These are phyloP conservation scores for Hyaloscypha hepaticicola DNA, from an alignment of 495 filamentous ascomycete species.

Conservation along the genomic window DNA sequence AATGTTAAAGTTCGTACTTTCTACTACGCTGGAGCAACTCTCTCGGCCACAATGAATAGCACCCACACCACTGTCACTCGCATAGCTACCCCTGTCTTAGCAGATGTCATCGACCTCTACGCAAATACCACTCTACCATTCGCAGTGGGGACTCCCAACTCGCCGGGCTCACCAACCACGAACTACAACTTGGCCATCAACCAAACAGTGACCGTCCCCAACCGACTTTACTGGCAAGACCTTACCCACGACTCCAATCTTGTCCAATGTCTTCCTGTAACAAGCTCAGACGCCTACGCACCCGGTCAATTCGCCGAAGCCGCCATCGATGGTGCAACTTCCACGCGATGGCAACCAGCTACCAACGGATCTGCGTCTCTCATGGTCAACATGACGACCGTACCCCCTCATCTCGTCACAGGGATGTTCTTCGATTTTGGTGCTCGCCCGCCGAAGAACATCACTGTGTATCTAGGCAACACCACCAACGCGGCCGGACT, in stretches of 20 bases:
- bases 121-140: conserved; percentile 52
- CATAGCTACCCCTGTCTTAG: conserved; percentile 41
- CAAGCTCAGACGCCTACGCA: conserved; percentile 48
- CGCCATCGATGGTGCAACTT: conserved; percentile 66
- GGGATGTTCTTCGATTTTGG: conserved; percentile 70
- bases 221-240: conserved; percentile 46
- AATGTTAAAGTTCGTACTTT: conserved; percentile 63
- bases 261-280: conserved; percentile 62
- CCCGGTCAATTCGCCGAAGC: conserved; percentile 72
- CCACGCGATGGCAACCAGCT: conserved; percentile 71
- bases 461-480: conserved; percentile 57
- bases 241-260: conserved; percentile 60
- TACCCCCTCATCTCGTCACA: conserved; percentile 41
- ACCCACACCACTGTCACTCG: conserved; percentile 65
- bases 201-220: conserved; percentile 55
- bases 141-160: conserved; percentile 39
- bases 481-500: conserved; percentile 24
- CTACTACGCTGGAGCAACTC: conserved; percentile 67
- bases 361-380: conserved; percentile 49
- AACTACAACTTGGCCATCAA: conserved; percentile 50
- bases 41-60: conserved; percentile 60
- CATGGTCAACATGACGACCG: conserved; percentile 41
- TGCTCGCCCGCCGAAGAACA: conserved; percentile 54
- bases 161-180: conserved; percentile 28
- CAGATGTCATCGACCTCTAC: conserved; percentile 36